Conservation (phyloP, 441 rosid genomes). For the Pelargonium fulgidum region DNA sequence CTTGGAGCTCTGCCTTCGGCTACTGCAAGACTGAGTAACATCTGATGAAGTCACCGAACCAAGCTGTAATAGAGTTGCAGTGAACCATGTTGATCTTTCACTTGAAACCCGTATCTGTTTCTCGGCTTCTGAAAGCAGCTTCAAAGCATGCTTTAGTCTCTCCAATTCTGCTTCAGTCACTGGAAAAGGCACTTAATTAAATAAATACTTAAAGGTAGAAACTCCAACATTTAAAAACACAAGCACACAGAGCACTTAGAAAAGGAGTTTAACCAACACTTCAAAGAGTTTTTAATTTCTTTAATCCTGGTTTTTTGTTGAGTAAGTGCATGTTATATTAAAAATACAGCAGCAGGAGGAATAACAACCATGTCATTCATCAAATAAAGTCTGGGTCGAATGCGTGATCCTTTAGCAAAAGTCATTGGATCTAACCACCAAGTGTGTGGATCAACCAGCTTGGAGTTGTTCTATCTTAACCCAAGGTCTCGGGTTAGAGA, state of each 20-base stretch:
- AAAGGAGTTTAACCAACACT: not conserved
- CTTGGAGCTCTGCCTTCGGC: conserved; percentile 76
- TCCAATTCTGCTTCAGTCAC: conserved; percentile 81
- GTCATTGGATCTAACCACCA: no score
- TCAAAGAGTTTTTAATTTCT: no score
- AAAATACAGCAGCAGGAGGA: no score
- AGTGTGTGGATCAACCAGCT: not conserved
- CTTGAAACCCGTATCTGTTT: conserved; percentile 79
- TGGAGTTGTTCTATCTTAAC: not conserved
- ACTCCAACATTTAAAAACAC: not conserved
- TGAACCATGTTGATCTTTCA: conserved; percentile 98
- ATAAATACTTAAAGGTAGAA: not conserved
- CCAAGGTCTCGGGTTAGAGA: no score
- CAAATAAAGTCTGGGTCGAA: not conserved
- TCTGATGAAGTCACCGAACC: conserved; percentile 82
- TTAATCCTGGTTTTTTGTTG: no score
- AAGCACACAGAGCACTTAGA: not conserved
- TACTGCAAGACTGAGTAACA: conserved; percentile 63
- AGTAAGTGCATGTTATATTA: no score
- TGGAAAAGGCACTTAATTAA: conserved; percentile 24
- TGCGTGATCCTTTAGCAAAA: not conserved
- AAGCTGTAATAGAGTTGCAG: conserved; percentile 87
- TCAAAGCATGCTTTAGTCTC: conserved; percentile 83
- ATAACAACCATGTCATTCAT: no score
- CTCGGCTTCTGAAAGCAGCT: conserved; percentile 95